phyloP scores from a whole-genome alignment of 192 early-diverging fungal species.

The Rhizoclosmatium sp. region DNA sequence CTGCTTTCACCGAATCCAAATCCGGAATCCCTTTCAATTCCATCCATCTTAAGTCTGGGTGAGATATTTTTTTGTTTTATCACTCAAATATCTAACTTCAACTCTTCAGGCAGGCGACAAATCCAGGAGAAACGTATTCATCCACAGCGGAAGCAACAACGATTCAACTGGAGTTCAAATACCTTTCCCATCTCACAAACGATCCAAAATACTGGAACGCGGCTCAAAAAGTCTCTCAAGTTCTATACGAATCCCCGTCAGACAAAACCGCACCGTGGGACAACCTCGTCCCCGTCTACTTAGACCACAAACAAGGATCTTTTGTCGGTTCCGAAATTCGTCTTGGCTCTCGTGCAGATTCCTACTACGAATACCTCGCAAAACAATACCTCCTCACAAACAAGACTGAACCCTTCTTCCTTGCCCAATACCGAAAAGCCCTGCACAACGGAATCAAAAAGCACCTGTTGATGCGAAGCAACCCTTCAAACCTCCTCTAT shows the following conservation, averaged over 20 bases:
- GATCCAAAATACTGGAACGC: slow-evolving; percentile 77
- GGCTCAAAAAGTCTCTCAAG: slow-evolving; percentile 68
- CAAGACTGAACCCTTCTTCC: slow-evolving; percentile 68
- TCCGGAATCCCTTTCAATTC: slow-evolving; percentile 72
- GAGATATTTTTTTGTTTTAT: background rate
- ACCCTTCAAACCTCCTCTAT: slow-evolving; percentile 67
- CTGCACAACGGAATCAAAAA: slow-evolving; percentile 67
- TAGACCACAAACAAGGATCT: slow-evolving; percentile 65
- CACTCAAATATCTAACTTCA: background rate
- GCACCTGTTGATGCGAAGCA: slow-evolving; percentile 65
- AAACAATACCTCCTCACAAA: slow-evolving; percentile 87
- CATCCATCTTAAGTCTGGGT: slow-evolving; percentile 60
- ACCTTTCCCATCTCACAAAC: slow-evolving; percentile 77
- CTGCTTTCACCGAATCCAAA: slow-evolving; percentile 68
- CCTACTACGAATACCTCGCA: slow-evolving; percentile 94
- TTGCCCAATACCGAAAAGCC: slow-evolving; percentile 70
- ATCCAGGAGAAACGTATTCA: background rate
- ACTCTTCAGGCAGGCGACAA: background rate
- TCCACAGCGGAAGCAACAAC: slow-evolving; percentile 83
- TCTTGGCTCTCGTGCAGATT: slow-evolving; percentile 84
- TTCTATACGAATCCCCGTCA: slow-evolving; percentile 53
- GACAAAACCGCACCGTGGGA: slow-evolving; percentile 51
- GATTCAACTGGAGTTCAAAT: slow-evolving; percentile 88
- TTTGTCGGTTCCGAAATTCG: slow-evolving; percentile 69
- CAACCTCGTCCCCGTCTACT: slow-evolving; percentile 81